These are phyloP conservation scores for Lophiostoma macrostomum DNA, from an alignment of 495 filamentous ascomycete genomes.

Conservation along the genomic window DNA sequence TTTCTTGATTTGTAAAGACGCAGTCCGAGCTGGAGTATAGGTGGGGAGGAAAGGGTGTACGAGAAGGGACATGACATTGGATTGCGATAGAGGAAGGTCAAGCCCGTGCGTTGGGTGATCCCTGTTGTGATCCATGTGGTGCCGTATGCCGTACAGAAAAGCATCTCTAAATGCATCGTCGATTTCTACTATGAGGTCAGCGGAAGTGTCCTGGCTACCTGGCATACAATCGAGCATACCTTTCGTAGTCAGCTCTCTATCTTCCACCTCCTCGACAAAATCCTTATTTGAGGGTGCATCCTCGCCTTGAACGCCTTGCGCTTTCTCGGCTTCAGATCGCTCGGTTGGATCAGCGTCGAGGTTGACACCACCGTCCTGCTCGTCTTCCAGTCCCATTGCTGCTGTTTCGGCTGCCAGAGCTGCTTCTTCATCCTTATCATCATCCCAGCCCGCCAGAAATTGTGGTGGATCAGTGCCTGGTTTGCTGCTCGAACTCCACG, in stretches of 20 bases:
- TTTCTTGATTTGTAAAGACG: constrained; percentile 68
- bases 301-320: constrained; percentile 38
- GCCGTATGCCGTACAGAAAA: constrained; percentile 61
- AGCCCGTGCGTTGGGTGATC: constrained; percentile 53
- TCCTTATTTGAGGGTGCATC: constrained; percentile 29
- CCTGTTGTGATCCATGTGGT: constrained; percentile 52
- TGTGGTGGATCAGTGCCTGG: constrained; percentile 45
- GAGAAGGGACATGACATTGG: constrained; percentile 62
- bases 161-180: constrained; percentile 67
- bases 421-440: constrained; percentile 24
- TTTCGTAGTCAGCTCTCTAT: constrained; percentile 55
- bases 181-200: too few species aligned
- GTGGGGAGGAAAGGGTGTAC: constrained; percentile 67
- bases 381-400: constrained; percentile 38
- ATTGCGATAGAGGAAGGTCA: constrained; percentile 61
- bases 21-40: constrained; percentile 52
- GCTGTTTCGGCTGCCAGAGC: constrained; percentile 27
- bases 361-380: constrained; percentile 45
- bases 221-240: too few species aligned
- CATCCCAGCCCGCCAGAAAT: constrained; percentile 41
- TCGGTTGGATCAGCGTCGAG: constrained; percentile 33
- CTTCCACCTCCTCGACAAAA: constrained; percentile 35
- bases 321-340: constrained; percentile 28
- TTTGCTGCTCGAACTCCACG: constrained; percentile 56
- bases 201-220: too few species aligned